Evolutionary conservation across 345 rosid genomes (phyloP).

Genomic region (Pistacia integerrima): DNA sequence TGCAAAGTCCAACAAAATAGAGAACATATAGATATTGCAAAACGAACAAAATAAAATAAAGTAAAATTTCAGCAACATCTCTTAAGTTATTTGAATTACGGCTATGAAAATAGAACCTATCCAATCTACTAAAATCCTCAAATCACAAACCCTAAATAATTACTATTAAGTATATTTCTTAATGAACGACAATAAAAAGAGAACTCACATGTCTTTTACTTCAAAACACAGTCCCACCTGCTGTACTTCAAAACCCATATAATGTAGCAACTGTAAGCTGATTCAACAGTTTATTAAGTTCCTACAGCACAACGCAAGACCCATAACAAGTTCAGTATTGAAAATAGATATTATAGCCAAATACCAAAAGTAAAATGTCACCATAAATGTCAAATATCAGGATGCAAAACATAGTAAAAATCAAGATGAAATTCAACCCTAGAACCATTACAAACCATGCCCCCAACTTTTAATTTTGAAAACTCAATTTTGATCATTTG

Average conservation of each 20-base stretch:
- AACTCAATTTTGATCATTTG: neutral
- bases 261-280: neutral
- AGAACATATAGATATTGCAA: neutral
- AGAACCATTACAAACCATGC: neutral
- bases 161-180: neutral
- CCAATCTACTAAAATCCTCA: neutral
- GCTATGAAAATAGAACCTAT: neutral
- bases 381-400: neutral
- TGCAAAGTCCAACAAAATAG: neutral
- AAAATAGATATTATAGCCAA: neutral
- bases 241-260: slow-evolving; percentile 12
- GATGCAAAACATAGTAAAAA: neutral
- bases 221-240: slow-evolving; percentile 11
- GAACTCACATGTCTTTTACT: slow-evolving; percentile 12
- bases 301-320: slow-evolving; percentile 14
- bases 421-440: neutral
- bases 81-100: neutral
- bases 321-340: neutral
- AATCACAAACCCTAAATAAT: neutral
- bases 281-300: slow-evolving; percentile 20
- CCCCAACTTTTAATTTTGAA: neutral
- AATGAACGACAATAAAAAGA: neutral
- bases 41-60: neutral
- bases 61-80: neutral
- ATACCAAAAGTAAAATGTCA: neutral